Conservation (phyloP, 1,284 basidiomycete genomes). For the Heterobasidion irregulare region DNA sequence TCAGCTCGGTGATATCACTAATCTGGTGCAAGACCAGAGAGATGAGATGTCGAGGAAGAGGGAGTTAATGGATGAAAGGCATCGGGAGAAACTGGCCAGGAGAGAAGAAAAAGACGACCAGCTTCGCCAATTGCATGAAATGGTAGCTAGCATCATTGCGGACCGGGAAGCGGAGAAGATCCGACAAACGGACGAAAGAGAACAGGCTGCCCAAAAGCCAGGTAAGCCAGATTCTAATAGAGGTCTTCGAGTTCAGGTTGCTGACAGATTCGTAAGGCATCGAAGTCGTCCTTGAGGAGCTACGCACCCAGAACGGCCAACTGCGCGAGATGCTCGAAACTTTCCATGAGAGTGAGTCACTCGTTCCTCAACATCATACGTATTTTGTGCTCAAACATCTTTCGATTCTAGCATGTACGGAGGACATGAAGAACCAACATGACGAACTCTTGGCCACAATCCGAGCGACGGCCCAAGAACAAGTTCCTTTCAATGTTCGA, state of each 20-base stretch:
- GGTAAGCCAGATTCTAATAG: conserved; percentile 25
- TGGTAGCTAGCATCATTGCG: conserved; percentile 46
- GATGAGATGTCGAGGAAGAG: conserved; percentile 49
- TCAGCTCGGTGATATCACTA: conserved; percentile 61
- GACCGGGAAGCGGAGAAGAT: conserved; percentile 42
- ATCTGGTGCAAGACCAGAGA: conserved; percentile 55
- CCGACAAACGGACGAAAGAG: conserved; percentile 40
- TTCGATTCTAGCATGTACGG: conserved; percentile 45
- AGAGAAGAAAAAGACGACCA: conserved; percentile 46
- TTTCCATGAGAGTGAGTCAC: conserved; percentile 44
- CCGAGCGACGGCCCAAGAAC: conserved; percentile 55
- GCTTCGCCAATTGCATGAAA: conserved; percentile 43
- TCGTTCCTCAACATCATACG: background rate
- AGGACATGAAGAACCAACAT: conserved; percentile 53
- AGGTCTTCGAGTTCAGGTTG: background rate
- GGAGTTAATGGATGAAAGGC: conserved; percentile 45
- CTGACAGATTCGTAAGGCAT: conserved; percentile 26
- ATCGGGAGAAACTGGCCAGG: conserved; percentile 46
- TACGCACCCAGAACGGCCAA: conserved; percentile 43
- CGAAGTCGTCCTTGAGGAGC: conserved; percentile 42
- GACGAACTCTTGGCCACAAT: conserved; percentile 55
- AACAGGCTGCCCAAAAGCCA: conserved; percentile 37
- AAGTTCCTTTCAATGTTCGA: conserved; percentile 72
- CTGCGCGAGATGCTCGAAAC: conserved; percentile 39
- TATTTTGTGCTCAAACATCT: background rate